phyloP scores from a whole-genome alignment of 345 rosid species.

The Brassica juncea region DNA sequence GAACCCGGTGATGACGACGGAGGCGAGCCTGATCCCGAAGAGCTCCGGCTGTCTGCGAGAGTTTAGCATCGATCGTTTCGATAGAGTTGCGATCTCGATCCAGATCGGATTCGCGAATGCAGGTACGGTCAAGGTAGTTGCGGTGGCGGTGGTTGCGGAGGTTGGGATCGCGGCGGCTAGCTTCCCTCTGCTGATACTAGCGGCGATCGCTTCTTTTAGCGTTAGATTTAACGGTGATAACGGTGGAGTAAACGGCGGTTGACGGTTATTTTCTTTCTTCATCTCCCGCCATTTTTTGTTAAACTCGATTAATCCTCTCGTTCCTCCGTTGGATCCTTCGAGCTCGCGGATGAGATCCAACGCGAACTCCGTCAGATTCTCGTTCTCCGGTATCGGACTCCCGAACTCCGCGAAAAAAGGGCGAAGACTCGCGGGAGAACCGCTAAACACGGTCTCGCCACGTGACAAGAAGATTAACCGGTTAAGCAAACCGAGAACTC shows the following conservation, averaged over 20 bases:
- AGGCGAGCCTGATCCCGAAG: constrained; percentile 72
- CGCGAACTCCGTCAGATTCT: constrained; percentile 85
- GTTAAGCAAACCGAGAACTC: constrained; percentile 73
- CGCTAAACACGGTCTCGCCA: constrained; percentile 89
- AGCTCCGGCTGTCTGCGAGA: constrained; percentile 76
- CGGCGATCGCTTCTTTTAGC: constrained; percentile 86
- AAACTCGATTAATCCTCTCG: constrained; percentile 75
- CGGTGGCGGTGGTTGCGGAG: not conserved
- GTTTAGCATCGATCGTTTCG: constrained; percentile 65
- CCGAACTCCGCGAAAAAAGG: constrained; percentile 79
- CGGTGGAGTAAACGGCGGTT: constrained; percentile 44
- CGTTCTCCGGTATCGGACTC: constrained; percentile 79
- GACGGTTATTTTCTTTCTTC: constrained; percentile 45
- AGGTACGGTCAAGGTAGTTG: constrained; percentile 59
- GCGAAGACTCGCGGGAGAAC: constrained; percentile 66
- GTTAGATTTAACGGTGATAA: constrained; percentile 51
- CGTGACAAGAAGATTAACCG: constrained; percentile 78
- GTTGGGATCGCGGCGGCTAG: constrained; percentile 52
- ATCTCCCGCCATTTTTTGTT: constrained; percentile 72
- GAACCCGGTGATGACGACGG: constrained; percentile 84
- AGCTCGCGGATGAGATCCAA: constrained; percentile 84
- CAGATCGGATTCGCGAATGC: constrained; percentile 82
- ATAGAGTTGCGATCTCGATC: constrained; percentile 74
- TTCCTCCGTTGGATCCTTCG: constrained; percentile 83
- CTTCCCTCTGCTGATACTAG: constrained; percentile 86